Evolutionary conservation across 2,329 filamentous ascomycete genomes (phyloP).

Genomic region (Geoglossum cookeanum): DNA sequence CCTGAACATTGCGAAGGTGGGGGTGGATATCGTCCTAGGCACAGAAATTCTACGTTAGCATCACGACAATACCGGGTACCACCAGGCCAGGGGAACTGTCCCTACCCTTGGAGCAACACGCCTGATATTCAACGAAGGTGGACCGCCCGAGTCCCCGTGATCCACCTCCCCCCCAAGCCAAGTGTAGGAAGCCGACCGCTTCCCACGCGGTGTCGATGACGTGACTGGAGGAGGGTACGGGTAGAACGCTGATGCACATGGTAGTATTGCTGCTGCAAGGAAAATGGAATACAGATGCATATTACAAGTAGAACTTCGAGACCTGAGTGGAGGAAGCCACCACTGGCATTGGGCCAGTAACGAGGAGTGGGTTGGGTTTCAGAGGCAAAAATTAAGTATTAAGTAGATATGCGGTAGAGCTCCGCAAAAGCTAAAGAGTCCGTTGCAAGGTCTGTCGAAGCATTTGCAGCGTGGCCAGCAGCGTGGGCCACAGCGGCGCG

Average conservation of each 20-base stretch:
- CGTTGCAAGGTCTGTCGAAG: not conserved
- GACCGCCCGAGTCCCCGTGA: not conserved
- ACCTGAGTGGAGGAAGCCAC: not conserved
- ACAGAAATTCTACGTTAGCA: not conserved
- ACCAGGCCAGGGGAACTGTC: not conserved
- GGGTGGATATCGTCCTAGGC: slow-evolving; percentile 1
- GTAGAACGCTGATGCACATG: not conserved
- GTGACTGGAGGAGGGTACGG: not conserved
- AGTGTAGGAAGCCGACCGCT: not conserved
- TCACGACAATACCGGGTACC: not conserved
- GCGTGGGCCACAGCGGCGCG: not conserved
- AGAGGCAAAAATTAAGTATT: not conserved
- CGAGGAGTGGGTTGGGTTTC: not conserved
- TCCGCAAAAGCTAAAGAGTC: not conserved
- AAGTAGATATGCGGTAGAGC: not conserved
- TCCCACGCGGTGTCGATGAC: not conserved
- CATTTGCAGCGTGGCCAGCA: not conserved
- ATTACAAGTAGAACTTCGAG: not conserved
- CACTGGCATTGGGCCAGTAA: not conserved
- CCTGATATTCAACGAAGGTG: not conserved
- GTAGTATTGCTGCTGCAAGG: not conserved
- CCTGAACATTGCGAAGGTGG: slow-evolving; percentile 2
- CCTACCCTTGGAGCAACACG: not conserved
- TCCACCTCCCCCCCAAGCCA: not conserved
- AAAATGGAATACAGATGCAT: not conserved